phyloP scores from a whole-genome alignment of 2,329 filamentous ascomycete species.

The Microcyclospora pomicola region DNA sequence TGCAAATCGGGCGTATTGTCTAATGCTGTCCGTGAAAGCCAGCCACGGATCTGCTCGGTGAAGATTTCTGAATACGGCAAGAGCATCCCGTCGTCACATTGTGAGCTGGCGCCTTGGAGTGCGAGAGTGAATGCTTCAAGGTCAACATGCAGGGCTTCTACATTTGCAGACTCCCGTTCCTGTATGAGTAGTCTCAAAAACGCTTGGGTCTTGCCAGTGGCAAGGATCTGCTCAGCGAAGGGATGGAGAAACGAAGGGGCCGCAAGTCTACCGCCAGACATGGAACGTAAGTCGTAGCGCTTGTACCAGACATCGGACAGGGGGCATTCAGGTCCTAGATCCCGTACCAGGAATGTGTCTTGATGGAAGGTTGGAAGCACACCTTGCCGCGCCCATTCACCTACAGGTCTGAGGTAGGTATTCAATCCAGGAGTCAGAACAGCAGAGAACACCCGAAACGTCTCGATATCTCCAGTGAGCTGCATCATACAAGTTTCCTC shows the following conservation, averaged over 20 bases:
- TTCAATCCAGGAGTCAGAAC: constrained; percentile 73
- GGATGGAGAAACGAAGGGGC: constrained; percentile 63
- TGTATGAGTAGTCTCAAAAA: constrained; percentile 62
- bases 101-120: constrained; percentile 1
- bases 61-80: constrained; percentile 63
- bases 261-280: constrained; percentile 46
- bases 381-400: constrained; percentile 73
- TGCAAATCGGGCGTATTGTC: constrained; percentile 54
- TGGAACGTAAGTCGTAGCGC: constrained; percentile 53
- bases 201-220: constrained; percentile 74
- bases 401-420: constrained; percentile 67
- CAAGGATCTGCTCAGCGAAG: constrained; percentile 60
- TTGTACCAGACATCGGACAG: constrained; percentile 60
- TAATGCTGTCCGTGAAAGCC: constrained; percentile 63
- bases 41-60: constrained; percentile 53
- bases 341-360: constrained; percentile 64
- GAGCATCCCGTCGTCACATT: constrained; percentile 5
- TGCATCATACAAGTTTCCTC: constrained; percentile 57
- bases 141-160: neutral
- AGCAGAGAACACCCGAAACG: constrained; percentile 49
- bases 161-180: constrained; percentile 6
- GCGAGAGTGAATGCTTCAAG: neutral
- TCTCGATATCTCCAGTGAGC: constrained; percentile 46
- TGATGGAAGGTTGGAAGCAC: constrained; percentile 41
- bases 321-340: constrained; percentile 40